phyloP scores from a whole-genome alignment of 441 rosid genomes.

The Populus tomentosa region DNA sequence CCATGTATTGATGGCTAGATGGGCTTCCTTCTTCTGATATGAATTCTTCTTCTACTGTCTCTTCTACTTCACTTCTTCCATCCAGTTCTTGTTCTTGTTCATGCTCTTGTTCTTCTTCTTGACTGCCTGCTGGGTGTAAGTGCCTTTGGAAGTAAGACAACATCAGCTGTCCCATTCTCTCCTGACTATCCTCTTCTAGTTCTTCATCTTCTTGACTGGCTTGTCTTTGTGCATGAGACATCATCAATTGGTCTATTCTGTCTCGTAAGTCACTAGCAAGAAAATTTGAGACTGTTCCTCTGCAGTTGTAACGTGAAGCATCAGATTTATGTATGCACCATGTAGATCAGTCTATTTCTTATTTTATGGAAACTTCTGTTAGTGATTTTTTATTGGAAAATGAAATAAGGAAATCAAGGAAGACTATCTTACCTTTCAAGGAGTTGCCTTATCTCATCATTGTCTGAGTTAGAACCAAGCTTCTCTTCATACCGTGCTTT shows the following conservation, averaged over 20 bases:
- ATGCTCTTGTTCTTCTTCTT: constrained; percentile 17
- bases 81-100: constrained; percentile 12
- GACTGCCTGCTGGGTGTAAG: constrained; percentile 19
- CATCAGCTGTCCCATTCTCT: constrained; percentile 33
- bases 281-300: constrained; percentile 74
- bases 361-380: not conserved
- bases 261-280: constrained; percentile 58
- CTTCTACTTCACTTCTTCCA: constrained; percentile 16
- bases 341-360: not conserved
- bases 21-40: constrained; percentile 24
- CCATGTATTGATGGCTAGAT: constrained; percentile 24
- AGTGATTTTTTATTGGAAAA: not conserved
- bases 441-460: constrained; percentile 61
- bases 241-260: constrained; percentile 61
- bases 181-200: constrained; percentile 24
- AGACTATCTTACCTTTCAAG: constrained; percentile 56
- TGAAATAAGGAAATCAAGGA: not conserved
- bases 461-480: constrained; percentile 43
- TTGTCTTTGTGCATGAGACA: constrained; percentile 39
- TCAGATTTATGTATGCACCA: not conserved
- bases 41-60: constrained; percentile 23
- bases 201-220: constrained; percentile 31
- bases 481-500: constrained; percentile 68
- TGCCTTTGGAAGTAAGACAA: constrained; percentile 32
- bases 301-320: constrained; percentile 20